Conservation (phyloP, 2,329 filamentous ascomycete genomes). For the Coniochaeta pulveracea region DNA sequence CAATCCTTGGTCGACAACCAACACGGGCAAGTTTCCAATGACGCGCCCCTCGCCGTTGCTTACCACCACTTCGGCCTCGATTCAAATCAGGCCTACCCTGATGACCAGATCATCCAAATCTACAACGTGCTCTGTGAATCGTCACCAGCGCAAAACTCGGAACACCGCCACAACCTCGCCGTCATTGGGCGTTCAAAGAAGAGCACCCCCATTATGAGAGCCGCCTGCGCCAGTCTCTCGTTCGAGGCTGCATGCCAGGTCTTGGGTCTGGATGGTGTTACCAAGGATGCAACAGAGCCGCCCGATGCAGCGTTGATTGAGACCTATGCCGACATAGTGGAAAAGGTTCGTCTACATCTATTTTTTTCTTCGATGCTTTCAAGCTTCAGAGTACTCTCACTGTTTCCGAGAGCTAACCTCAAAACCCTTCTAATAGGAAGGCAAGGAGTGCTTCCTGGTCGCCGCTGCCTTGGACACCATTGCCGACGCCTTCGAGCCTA, state of each 20-base stretch:
- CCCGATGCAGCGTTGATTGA: too few relatives aligned
- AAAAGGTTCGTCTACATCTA: too few relatives aligned
- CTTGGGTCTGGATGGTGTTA: conserved; percentile 7
- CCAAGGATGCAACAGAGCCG: too few relatives aligned
- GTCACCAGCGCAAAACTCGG: conserved; percentile 14
- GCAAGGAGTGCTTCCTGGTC: neutral
- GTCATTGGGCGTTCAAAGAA: conserved; percentile 15
- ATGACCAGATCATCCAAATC: conserved; percentile 12
- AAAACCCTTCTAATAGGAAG: too few relatives aligned
- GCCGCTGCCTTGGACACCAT: neutral
- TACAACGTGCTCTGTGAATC: conserved; percentile 13
- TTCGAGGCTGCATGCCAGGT: conserved; percentile 12
- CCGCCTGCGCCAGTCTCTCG: conserved; percentile 10
- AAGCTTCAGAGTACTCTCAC: too few relatives aligned
- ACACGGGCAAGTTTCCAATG: neutral
- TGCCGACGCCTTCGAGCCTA: neutral
- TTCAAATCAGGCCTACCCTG: conserved; percentile 5
- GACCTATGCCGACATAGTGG: too few relatives aligned
- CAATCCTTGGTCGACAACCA: neutral
- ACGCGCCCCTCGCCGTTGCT: conserved; percentile 8
- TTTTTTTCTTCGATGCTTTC: too few relatives aligned
- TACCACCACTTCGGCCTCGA: conserved; percentile 15
- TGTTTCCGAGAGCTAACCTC: too few relatives aligned
- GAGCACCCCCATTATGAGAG: conserved; percentile 10
- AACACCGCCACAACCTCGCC: conserved; percentile 16